Evolutionary conservation across 495 filamentous ascomycete genomes (phyloP).

Genomic region (Recurvomyces mirabilis): DNA sequence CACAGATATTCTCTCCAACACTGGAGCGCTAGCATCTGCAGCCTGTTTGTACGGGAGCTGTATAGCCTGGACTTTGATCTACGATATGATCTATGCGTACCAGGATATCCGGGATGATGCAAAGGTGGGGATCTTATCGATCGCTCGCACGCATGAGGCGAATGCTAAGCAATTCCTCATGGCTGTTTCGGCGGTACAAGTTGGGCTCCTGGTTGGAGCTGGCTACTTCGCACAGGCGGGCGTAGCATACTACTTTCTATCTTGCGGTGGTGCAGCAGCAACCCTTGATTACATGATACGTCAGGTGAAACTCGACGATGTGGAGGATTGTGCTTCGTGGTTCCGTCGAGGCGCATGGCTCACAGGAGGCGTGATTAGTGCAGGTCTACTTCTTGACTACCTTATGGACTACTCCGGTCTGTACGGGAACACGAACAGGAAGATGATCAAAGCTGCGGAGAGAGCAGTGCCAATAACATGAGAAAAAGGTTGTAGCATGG

Average conservation of each 20-base stretch:
- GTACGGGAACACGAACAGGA: background rate
- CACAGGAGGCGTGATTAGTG: slow-evolving; percentile 54
- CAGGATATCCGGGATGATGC: slow-evolving; percentile 95
- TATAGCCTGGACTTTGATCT: slow-evolving; percentile 86
- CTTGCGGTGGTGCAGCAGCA: slow-evolving; percentile 68
- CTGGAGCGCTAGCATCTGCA: slow-evolving; percentile 52
- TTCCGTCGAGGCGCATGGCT: slow-evolving; percentile 65
- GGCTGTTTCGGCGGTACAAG: slow-evolving; percentile 61
- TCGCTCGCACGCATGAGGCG: slow-evolving; percentile 76
- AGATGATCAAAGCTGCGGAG: background rate
- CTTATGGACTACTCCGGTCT: slow-evolving; percentile 3
- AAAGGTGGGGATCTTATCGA: slow-evolving; percentile 89
- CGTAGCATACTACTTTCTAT: slow-evolving; percentile 73
- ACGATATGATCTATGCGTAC: slow-evolving; percentile 98
- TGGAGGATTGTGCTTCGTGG: slow-evolving; percentile 94
- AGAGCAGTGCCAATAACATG: background rate
- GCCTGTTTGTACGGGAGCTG: slow-evolving; percentile 73
- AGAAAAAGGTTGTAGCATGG: background rate
- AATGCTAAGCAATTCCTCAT: slow-evolving; percentile 79
- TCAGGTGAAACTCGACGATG: slow-evolving; percentile 72
- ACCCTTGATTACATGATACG: slow-evolving; percentile 80
- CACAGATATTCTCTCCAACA: slow-evolving; percentile 61
- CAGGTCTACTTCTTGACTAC: slow-evolving; percentile 57
- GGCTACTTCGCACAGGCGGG: slow-evolving; percentile 64
- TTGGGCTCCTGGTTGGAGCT: slow-evolving; percentile 67